A percentile compares a stretch with the other conserved stretches of the same genome.
Conservation (phyloP, 169 alveolate genomes). For the Plasmodium vinckei region DNA sequence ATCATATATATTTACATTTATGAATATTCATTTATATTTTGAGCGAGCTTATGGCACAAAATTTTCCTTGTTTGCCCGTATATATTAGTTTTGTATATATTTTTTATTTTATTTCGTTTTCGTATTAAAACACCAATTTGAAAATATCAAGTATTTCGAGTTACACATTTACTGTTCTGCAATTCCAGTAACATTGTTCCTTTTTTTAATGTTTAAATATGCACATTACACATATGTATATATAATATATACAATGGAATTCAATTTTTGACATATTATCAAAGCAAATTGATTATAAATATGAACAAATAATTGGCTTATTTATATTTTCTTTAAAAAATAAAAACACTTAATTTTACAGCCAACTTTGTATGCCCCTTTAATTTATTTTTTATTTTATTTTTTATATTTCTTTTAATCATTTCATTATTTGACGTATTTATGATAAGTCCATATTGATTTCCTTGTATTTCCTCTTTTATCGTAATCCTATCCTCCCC, state of each 20-base stretch:
- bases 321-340: no score
- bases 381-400: background rate
- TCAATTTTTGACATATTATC: conserved; percentile 2
- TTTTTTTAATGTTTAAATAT: background rate
- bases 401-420: conserved; percentile 15
- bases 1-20: background rate
- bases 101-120: background rate
- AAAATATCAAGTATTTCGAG: background rate
- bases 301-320: background rate
- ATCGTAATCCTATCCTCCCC: background rate
- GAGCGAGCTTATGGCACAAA: conserved; percentile 2
- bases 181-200: conserved; percentile 8
- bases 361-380: background rate
- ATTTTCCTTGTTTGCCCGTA: conserved; percentile 2
- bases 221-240: background rate
- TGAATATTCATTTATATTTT: background rate
- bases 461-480: no score
- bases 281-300: conserved; percentile 15
- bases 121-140: conserved; percentile 7
- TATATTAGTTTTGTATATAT: background rate
- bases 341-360: conserved; percentile 2
- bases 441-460: no score
- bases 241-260: conserved; percentile 2
- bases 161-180: conserved; percentile 37
- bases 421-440: background rate